phyloP scores from a whole-genome alignment of 208 protist species.

The Zelonia costaricensis region DNA sequence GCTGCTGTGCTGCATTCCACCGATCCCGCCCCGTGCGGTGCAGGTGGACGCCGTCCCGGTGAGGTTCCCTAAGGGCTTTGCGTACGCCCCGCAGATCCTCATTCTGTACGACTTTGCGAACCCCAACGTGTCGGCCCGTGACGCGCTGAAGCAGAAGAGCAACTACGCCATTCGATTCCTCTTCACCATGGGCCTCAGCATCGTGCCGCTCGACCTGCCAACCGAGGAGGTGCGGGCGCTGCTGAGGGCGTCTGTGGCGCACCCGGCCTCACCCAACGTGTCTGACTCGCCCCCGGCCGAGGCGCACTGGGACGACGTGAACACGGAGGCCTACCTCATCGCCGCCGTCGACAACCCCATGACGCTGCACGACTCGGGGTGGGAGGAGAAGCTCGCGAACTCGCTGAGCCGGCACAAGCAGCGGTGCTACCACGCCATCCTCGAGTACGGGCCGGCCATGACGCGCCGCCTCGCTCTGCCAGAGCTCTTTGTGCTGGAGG shows the following conservation, averaged over 20 bases:
- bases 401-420: conserved; percentile 34
- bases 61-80: conserved; percentile 40
- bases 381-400: conserved; percentile 30
- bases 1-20: conserved; percentile 61
- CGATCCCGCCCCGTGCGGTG: conserved; percentile 47
- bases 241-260: conserved; percentile 1
- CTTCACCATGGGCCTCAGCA: conserved; percentile 46
- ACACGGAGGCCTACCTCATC: conserved; percentile 46
- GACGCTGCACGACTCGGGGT: conserved; percentile 25
- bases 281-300: conserved; percentile 3
- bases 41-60: conserved; percentile 54
- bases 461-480: conserved; percentile 32
- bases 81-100: conserved; percentile 41
- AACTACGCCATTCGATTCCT: conserved; percentile 62
- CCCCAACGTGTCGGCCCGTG: conserved; percentile 18
- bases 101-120: conserved; percentile 44
- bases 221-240: conserved; percentile 21
- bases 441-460: conserved; percentile 26
- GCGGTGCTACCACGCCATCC: conserved; percentile 40
- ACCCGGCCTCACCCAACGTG: background rate
- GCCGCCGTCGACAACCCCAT: conserved; percentile 34
- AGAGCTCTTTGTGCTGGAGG: conserved; percentile 49
- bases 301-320: conserved; percentile 11
- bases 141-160: conserved; percentile 62
- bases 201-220: conserved; percentile 47